Evolutionary conservation across 768 basidiomycete genomes (phyloP), one percentile per base, ranked within the genome.

Genomic region (Suillus luteus): DNA sequence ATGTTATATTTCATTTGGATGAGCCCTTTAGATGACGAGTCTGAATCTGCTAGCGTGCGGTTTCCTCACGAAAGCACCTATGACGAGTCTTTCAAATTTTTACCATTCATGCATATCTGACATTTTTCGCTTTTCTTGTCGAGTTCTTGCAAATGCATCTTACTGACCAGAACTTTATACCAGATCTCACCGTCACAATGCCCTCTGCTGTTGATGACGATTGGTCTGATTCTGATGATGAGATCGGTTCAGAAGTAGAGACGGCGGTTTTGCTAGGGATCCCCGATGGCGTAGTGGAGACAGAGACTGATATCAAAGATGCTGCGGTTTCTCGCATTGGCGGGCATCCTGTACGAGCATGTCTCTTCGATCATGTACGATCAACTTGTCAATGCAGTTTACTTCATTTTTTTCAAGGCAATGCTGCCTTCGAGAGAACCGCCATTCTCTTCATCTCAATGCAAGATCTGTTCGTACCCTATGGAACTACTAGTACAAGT

Each of bases 31-130:
- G 85, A 86, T 86, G 85, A 86, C 92, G 92, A 94, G 93, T 95
- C 93, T 81, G 93, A 94, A 77, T 73, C 71, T 74, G 74, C 69
- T 66, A 72, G 65, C 72, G 68, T 79, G 81, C 83, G 87, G 87
- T 84, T 87, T 85, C 87, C 86, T 83, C 82, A 75, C 77, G 68
- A 68, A 64, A 75, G 78, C 52, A 64, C 68, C 80, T 65, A 72
- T 89, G 92, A 92, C 85, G 91, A 93, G 70, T 79, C 80, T 64
- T 77, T 73, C 76, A 79, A 76, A 64, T 71, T 81, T 31, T 80
- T 90, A 90, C 92, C 92, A 94, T 95, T 95, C 93, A 95, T 94
- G 93, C 92, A 81, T 89, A 81, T 79, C 93, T 94, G 93, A 93
- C 71, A 10, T 41, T 58, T 58, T 17, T 41, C 40, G 0, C 11